Evolutionary conservation across 352 stramenopile species (phyloP).

Genomic region (Globisporangium okanoganense): DNA sequence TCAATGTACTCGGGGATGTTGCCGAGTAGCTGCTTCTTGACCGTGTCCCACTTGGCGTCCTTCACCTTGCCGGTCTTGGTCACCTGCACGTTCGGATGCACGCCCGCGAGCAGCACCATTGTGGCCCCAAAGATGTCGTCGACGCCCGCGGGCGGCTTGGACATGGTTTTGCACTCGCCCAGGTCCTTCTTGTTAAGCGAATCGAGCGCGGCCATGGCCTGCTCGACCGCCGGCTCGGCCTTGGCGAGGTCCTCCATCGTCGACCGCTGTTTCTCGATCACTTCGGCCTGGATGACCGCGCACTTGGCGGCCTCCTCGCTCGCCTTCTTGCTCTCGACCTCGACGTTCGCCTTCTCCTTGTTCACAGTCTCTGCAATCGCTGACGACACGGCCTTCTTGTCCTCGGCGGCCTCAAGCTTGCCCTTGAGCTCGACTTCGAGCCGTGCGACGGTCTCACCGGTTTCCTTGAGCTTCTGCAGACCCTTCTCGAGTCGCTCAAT

Average conservation of each 20-base stretch:
- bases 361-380: constrained; percentile 94
- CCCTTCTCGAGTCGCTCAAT: constrained; percentile 93
- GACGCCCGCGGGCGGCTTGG: constrained; percentile 91
- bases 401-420: constrained; percentile 93
- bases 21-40: constrained; percentile 93
- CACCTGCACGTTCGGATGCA: constrained; percentile 92
- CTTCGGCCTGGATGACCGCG: constrained; percentile 92
- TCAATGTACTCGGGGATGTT: constrained; percentile 97
- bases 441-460: constrained; percentile 88
- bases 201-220: constrained; percentile 95
- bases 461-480: constrained; percentile 92
- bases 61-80: constrained; percentile 96
- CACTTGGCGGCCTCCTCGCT: constrained; percentile 91
- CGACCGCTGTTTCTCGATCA: constrained; percentile 90
- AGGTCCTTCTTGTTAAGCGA: constrained; percentile 97
- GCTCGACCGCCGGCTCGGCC: constrained; percentile 91
- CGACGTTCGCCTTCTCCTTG: constrained; percentile 95
- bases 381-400: constrained; percentile 94
- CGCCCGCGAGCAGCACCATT: constrained; percentile 93
- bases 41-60: constrained; percentile 93
- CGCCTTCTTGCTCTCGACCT: constrained; percentile 93
- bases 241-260: constrained; percentile 91
- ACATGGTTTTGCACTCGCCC: constrained; percentile 96
- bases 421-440: constrained; percentile 95
- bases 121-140: constrained; percentile 94